Evolutionary conservation across 345 rosid genomes (phyloP).

Genomic region (Geranium brycei): DNA sequence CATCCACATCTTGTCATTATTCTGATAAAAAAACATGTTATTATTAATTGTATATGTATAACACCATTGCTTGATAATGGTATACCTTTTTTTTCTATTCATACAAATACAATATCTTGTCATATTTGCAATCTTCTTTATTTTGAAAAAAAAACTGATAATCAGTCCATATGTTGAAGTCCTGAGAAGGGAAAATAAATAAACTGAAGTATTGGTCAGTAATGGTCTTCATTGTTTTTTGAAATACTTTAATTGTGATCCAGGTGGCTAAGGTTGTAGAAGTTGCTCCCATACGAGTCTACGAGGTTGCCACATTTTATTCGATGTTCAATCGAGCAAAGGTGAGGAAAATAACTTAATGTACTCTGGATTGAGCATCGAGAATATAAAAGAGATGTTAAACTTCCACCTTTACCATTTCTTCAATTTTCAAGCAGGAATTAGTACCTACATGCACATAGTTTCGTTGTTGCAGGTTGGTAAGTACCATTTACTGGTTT

Average conservation of each 20-base stretch:
- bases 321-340: conserved; percentile 91
- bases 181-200: not conserved
- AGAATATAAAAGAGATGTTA: not conserved
- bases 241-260: conserved; percentile 8
- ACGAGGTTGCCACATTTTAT: conserved; percentile 96
- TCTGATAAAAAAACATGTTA: too few species aligned
- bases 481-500: conserved; percentile 89
- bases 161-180: too few species aligned
- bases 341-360: conserved; percentile 27
- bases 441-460: not conserved
- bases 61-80: not conserved
- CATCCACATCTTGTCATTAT: not conserved
- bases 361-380: not conserved
- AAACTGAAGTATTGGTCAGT: not conserved
- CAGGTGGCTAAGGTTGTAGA: conserved; percentile 84
- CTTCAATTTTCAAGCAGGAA: not conserved
- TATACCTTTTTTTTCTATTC: not conserved
- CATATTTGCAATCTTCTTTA: not conserved
- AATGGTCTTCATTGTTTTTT: not conserved
- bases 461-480: conserved; percentile 54
- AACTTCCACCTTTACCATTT: not conserved
- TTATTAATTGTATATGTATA: not conserved
- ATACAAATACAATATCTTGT: too few species aligned
- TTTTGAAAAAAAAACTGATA: too few species aligned
- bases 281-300: conserved; percentile 92